These are phyloP conservation scores for Fusarium brachygibbosum DNA, from an alignment of 2,329 filamentous ascomycete species.

Conservation along the genomic window DNA sequence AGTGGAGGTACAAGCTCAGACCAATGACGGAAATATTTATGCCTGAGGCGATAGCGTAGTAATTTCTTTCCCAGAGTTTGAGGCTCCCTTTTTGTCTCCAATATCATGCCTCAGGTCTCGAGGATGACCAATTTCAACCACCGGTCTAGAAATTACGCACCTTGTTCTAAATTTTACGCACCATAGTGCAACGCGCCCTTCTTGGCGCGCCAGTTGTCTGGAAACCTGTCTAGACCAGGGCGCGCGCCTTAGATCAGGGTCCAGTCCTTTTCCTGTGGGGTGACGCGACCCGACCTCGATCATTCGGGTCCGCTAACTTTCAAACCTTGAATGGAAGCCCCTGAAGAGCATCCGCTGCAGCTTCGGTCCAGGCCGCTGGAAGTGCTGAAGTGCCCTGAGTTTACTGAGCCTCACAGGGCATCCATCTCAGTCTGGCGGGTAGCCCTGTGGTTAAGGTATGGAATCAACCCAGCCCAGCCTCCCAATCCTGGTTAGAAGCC, in stretches of 20 bases:
- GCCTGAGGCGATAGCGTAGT: slow-evolving; percentile 52
- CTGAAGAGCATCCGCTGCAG: slow-evolving; percentile 41
- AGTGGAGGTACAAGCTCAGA: slow-evolving; percentile 41
- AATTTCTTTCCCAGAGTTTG: background rate
- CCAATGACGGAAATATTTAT: slow-evolving; percentile 35
- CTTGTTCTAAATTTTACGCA: slow-evolving; percentile 46
- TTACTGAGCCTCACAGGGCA: slow-evolving; percentile 39
- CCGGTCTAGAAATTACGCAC: slow-evolving; percentile 41
- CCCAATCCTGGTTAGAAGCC: slow-evolving; percentile 25
- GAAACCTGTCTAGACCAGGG: slow-evolving; percentile 19
- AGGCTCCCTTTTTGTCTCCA: slow-evolving; percentile 18
- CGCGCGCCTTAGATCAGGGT: slow-evolving; percentile 38
- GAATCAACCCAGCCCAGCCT: slow-evolving; percentile 18
- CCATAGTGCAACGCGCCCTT: background rate
- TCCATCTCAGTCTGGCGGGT: slow-evolving; percentile 10
- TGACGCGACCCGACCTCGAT: slow-evolving; percentile 36
- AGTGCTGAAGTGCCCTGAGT: slow-evolving; percentile 31
- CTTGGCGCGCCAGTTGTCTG: slow-evolving; percentile 7
- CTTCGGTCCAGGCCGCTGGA: slow-evolving; percentile 23
- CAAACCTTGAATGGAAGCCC: slow-evolving; percentile 25
- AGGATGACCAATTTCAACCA: background rate
- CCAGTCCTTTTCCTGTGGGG: slow-evolving; percentile 28
- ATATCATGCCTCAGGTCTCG: slow-evolving; percentile 43
- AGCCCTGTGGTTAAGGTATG: slow-evolving; percentile 29
- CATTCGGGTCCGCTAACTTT: slow-evolving; percentile 12